Evolutionary conservation across 1,139 yeast species (phyloP), one percentile per base, ranked within the genome.

Genomic region (Nakaseomyces kungkrabaensis): DNA sequence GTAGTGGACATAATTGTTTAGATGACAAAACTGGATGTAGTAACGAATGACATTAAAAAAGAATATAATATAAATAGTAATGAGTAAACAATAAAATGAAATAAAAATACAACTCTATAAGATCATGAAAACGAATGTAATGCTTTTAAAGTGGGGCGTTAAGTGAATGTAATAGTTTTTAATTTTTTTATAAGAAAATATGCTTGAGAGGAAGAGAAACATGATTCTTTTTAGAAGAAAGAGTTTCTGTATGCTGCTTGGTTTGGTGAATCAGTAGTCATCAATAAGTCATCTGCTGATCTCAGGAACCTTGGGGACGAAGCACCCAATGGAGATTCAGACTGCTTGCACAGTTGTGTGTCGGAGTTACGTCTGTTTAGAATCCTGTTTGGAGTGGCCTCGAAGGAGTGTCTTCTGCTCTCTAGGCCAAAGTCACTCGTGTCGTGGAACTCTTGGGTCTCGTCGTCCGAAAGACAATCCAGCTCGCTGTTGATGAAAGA

Each of bases 41-140:
- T 37, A 37, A 37, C 40, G 40, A 37, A 37, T 37, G 40, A 37
- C 40, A 37, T 37, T 37, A 17, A 17, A 37, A 22, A 13, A 10
- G 40, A 37, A 37, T 37, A 37, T 38, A 38, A 38, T 24, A 25
- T 38, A 38, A 38, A 34, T 7, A 34, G 24, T 26, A 29, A 36
- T 37, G 22, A 17, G 29, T 11, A 37, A 45, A 36, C 11, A 40
- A 45, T 25, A 38, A 31, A 45, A 45, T 24, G 43, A 38, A 25
- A 11, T 38, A 24, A 10, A 25, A 38, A 26, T 24, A 38, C 29
- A 38, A 38, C 38, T 38, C 42, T 38, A 38, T 38, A 38, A 38
- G 29, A 25, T 32, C 36, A 32, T 22, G 36, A n/a, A 37, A 45
- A 37, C 47, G 43, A 45, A 37, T 37, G 47, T 38, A 38, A 38